Base-by-base conservation (phyloP, 805 yeast species). In the Yamadazyma ubonensis region DNA sequence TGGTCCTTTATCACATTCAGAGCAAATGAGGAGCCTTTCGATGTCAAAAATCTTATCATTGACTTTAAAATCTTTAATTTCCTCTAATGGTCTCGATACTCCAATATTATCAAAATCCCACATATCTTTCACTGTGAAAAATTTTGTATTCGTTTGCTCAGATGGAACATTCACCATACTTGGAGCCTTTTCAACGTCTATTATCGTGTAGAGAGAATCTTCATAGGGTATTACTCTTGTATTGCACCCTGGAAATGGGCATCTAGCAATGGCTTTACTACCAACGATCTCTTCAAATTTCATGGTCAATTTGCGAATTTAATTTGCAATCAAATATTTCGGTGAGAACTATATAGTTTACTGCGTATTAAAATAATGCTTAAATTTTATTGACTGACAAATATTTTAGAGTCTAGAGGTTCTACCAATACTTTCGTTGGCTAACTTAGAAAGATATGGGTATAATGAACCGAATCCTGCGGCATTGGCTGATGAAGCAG, bases 41-140 rank as follows among this genome's bases (percentile, higher is more conserved):
- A 83, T 58, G 18, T 61, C 59, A 10, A 65, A 52, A 2, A 7
- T 11, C 8, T 41, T 15, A 16, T 36, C 49, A 21, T 42, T 42
- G 2, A 45, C 39, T 6, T 51, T 43, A 10, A 54, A 40, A 15
- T 58, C 60, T 4, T 51, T 46, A 34, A 55, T 56, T 29, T 50
- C 53, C 6, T 53, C 53, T 1, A 67, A 36, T 1, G 70, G 63
- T 42, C 71, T 71, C 1, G 89, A 82, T 2, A 85, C 91, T 1
- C 88, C 90, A 33, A 85, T 75, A 51, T 85, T 85, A 46, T 85
- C 90, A 50, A 85, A 85, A 46, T 78, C 85, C 93, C 93, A 85
- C 38, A 81, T 78, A 51, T 83, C 86, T 2, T 61, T 52, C 1
- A 82, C 63, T 20, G 63, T 51, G 30, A 70, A 65, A 51, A 78